These are phyloP conservation scores for Scenedesmus sp. DNA, from an alignment of 163 green algal species.

Conservation along the genomic window DNA sequence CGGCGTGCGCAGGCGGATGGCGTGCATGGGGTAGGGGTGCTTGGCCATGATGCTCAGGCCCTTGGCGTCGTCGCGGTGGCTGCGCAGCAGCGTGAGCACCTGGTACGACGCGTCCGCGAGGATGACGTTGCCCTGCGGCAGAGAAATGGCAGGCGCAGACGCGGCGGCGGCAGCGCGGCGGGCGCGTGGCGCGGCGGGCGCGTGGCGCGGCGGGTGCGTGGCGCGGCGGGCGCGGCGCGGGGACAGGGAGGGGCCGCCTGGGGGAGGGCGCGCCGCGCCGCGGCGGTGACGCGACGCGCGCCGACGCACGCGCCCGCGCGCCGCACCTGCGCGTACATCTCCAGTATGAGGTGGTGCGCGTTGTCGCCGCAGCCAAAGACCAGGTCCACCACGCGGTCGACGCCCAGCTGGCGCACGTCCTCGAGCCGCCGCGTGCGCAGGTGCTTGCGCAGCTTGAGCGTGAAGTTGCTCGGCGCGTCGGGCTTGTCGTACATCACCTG, in stretches of 20 bases:
- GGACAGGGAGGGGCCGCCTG: no score
- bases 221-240: no score
- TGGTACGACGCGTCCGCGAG: constrained; percentile 90
- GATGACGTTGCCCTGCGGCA: constrained; percentile 92
- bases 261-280: no score
- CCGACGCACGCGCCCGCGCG: no score
- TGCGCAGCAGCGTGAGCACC: constrained; percentile 93
- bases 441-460: constrained; percentile 97
- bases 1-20: constrained; percentile 65
- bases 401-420: constrained; percentile 90
- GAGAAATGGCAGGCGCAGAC: neutral
- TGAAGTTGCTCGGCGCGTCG: constrained; percentile 90
- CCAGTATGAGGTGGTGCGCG: constrained; percentile 92
- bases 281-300: no score
- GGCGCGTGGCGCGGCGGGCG: no score
- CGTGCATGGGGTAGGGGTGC: constrained; percentile 89
- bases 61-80: constrained; percentile 88
- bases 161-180: no score
- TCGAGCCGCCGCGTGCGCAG: constrained; percentile 87
- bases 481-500: constrained; percentile 79
- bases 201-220: no score
- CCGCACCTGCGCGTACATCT: constrained; percentile 91
- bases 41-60: constrained; percentile 83
- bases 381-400: constrained; percentile 95
- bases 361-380: constrained; percentile 86